Evolutionary conservation across 2,329 filamentous ascomycete species (phyloP).

Genomic region (Byssothecium circinans): DNA sequence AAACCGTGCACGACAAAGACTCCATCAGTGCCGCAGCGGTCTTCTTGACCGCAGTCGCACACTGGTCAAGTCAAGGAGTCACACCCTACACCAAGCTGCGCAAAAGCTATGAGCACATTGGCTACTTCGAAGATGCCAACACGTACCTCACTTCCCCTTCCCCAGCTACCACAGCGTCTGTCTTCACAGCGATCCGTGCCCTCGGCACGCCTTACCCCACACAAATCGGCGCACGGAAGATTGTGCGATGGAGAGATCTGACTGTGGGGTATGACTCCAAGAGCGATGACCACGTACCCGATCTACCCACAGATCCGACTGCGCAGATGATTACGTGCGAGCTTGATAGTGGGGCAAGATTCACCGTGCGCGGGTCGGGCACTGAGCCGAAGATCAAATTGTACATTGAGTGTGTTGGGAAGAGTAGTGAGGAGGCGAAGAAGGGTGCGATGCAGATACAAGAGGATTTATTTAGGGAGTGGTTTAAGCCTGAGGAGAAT

Average conservation of each 20-base stretch:
- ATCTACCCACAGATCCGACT: conserved; percentile 57
- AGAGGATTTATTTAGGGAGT: conserved; percentile 50
- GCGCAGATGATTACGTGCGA: conserved; percentile 68
- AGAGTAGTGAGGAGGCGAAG: conserved; percentile 47
- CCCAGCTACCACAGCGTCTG: conserved; percentile 52
- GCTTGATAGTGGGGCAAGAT: conserved; percentile 57
- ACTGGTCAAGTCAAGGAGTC: conserved; percentile 56
- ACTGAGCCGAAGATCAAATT: conserved; percentile 70
- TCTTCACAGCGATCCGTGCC: conserved; percentile 58
- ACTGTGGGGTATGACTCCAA: conserved; percentile 63
- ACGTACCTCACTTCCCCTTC: conserved; percentile 64
- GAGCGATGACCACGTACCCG: conserved; percentile 54
- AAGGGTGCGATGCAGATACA: conserved; percentile 50
- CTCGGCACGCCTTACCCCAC: conserved; percentile 48
- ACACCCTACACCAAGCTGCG: conserved; percentile 61
- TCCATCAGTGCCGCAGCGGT: conserved; percentile 62
- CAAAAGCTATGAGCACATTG: conserved; percentile 59
- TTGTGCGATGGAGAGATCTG: conserved; percentile 63
- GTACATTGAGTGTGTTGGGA: conserved; percentile 55
- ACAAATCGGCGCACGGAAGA: conserved; percentile 54
- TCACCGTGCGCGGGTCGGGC: conserved; percentile 63
- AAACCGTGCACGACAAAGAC: conserved; percentile 66
- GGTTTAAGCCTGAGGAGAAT: conserved; percentile 50
- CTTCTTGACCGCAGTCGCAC: conserved; percentile 58
- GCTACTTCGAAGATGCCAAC: conserved; percentile 65